These are phyloP conservation scores for Mycena kentingensis DNA, from an alignment of 768 basidiomycete genomes.

Conservation along the genomic window DNA sequence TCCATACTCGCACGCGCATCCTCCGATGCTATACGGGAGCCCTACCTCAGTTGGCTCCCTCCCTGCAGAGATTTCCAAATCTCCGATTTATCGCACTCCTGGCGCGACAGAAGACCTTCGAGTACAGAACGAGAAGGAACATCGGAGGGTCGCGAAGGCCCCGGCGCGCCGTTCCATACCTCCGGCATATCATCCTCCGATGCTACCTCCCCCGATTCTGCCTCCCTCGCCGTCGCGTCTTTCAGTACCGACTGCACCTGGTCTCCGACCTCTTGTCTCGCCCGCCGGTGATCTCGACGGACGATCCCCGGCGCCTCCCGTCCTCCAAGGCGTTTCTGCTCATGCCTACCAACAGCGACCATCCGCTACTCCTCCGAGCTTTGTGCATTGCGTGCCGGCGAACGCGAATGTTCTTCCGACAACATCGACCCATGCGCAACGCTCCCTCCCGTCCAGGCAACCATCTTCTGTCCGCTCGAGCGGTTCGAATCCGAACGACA, in stretches of 20 bases:
- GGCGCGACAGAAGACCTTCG: not conserved
- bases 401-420: too few species aligned
- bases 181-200: not conserved
- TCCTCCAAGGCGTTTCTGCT: not conserved
- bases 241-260: not conserved
- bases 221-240: not conserved
- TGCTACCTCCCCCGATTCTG: not conserved
- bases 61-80: not conserved
- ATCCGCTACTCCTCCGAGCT: too few species aligned
- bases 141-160: not conserved
- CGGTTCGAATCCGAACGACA: not conserved
- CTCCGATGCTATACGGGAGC: not conserved
- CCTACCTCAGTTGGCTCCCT: not conserved
- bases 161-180: not conserved
- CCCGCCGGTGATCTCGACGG: not conserved
- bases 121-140: not conserved
- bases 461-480: too few species aligned
- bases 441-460: not conserved
- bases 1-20: not conserved
- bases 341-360: not conserved
- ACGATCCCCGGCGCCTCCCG: not conserved
- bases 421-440: too few species aligned
- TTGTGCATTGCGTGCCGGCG: too few species aligned
- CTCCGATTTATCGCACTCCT: not conserved
- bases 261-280: not conserved